Evolutionary conservation across 2,329 filamentous ascomycete genomes (phyloP).

Genomic region (Mycosphaerella arachidis): DNA sequence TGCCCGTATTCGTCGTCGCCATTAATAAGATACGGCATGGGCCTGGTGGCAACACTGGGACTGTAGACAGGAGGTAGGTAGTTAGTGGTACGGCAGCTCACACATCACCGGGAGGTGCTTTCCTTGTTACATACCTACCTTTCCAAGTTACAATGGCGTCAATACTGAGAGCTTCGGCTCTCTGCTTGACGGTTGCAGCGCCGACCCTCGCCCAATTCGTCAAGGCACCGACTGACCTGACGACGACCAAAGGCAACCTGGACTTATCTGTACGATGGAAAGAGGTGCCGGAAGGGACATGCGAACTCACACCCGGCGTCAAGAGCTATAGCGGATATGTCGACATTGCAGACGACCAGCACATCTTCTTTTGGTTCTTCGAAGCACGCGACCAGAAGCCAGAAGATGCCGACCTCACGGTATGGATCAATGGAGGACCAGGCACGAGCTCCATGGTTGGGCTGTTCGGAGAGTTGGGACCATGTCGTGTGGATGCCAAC

Average conservation of each 20-base stretch:
- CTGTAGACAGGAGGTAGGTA: no score
- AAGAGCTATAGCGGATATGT: slow-evolving; percentile 45
- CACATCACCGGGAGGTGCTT: background rate
- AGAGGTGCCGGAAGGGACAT: slow-evolving; percentile 44
- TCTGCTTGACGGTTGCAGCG: slow-evolving; percentile 4
- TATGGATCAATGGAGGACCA: slow-evolving; percentile 60
- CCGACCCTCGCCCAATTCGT: slow-evolving; percentile 40
- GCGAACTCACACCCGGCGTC: slow-evolving; percentile 50
- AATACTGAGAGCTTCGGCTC: slow-evolving; percentile 3
- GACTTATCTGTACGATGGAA: slow-evolving; percentile 56
- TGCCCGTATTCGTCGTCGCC: no score
- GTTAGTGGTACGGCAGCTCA: background rate
- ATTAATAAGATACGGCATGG: no score
- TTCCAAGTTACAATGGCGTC: slow-evolving; percentile 4
- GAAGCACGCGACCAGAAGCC: slow-evolving; percentile 50
- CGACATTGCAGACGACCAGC: slow-evolving; percentile 25
- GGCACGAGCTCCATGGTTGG: slow-evolving; percentile 57
- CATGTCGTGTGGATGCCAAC: slow-evolving; percentile 41
- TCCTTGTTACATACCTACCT: background rate
- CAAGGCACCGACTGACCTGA: slow-evolving; percentile 42
- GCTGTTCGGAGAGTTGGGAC: slow-evolving; percentile 48
- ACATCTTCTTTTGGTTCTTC: slow-evolving; percentile 65
- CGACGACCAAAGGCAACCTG: slow-evolving; percentile 40
- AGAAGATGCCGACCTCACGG: slow-evolving; percentile 51
- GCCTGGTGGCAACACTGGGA: no score